Evolutionary conservation across 2,329 filamentous ascomycete species (phyloP), one percentile per base, ranked within the genome.

Genomic region (Alternaria sp.): DNA sequence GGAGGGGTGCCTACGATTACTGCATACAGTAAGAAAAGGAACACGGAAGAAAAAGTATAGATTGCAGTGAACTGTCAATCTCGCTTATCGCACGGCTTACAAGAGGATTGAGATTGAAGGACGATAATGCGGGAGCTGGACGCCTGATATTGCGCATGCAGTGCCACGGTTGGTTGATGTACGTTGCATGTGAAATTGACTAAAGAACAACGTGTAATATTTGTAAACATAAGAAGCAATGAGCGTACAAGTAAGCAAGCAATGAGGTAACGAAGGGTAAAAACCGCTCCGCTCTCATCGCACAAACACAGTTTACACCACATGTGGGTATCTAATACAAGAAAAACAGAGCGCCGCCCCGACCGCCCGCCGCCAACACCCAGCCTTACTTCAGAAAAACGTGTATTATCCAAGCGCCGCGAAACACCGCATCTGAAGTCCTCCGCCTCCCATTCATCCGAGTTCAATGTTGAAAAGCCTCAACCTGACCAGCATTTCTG

Each of bases 261-360:
- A 27, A 50, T 18, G 46, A 50, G 30, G 30, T 36, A 38, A 38
- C 20, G 32, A 22, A 36, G 16, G 20, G 46, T 32, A 27, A 22
- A 50, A 5, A 36, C 46, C 32, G 32, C 32, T 50, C 32, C n/a
- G 30, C 30, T n/a, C 46, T 38, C 46, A 36, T 36, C 32, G 46
- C 46, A 50, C 22, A 20, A 50, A 27, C 36, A 44, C 51, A 44
- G 38, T 41, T 30, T 48, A 40, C 57, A 60, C 57, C 57, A 60
- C 57, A 20, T 56, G 41, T 56, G 57, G 57, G 57, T 60, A 60
- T 60, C 57, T 51, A 51, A 51, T 51, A 51, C 46, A 54, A 16
- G 41, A 54, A 54, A 44, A 56, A 34, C 12, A 44, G n/a, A 46
- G 41, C 43, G 43, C 50, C 49, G 44, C 38, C 45, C 32, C 48